A percentile compares a stretch with the other conserved stretches of the same genome.
phyloP scores from a whole-genome alignment of 2,329 filamentous ascomycete species.

The Gyromitra esculenta region DNA sequence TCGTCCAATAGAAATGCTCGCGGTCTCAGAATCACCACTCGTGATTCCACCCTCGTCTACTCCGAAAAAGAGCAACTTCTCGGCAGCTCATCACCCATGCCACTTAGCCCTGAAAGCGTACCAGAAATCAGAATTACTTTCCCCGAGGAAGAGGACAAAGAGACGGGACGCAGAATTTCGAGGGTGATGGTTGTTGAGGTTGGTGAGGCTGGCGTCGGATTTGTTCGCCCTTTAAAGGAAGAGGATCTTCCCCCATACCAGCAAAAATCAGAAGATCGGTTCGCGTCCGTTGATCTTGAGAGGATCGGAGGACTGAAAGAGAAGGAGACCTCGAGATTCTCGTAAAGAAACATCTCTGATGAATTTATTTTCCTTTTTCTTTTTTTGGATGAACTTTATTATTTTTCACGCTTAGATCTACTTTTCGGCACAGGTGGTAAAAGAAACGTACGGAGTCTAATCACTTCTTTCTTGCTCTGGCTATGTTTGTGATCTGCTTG shows the following conservation, averaged over 20 bases:
- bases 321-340: conserved; percentile 61
- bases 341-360: conserved; percentile 64
- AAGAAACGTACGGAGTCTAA: conserved; percentile 43
- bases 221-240: conserved; percentile 79
- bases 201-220: conserved; percentile 83
- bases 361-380: conserved; percentile 37
- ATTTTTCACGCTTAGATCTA: conserved; percentile 41
- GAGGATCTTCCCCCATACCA: conserved; percentile 80
- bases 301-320: conserved; percentile 94
- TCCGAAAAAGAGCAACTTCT: conserved; percentile 57
- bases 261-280: conserved; percentile 72
- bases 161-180: conserved; percentile 79
- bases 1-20: conserved; percentile 66
- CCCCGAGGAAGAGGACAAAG: conserved; percentile 86
- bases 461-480: conserved; percentile 39
- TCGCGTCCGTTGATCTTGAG: conserved; percentile 94
- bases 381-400: conserved; percentile 37
- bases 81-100: conserved; percentile 62
- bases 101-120: conserved; percentile 74
- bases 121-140: conserved; percentile 99
- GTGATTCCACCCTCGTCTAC: conserved; percentile 53
- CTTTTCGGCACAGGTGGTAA: conserved; percentile 34
- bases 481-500: conserved; percentile 43
- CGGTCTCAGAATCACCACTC: conserved; percentile 62
- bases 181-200: conserved; percentile 91